phyloP scores from a whole-genome alignment of 1,139 yeast genomes.

The Candida gigantensis region DNA sequence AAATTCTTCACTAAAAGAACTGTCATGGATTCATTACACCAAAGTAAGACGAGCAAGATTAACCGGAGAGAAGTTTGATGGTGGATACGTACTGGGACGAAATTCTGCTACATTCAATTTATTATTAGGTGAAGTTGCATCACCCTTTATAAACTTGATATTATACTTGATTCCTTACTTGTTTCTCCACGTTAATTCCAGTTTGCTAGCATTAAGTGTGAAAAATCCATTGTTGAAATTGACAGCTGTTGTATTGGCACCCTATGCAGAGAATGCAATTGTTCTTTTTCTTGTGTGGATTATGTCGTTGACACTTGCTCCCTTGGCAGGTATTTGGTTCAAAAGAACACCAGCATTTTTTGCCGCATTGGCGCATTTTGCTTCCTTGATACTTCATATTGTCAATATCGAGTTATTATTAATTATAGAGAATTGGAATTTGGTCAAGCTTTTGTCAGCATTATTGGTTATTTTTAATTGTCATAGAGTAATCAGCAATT shows the following conservation, averaged over 20 bases:
- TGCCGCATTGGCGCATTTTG: slow-evolving; percentile 53
- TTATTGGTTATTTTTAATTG: slow-evolving; percentile 54
- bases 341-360: slow-evolving; percentile 35
- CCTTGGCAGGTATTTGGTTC: slow-evolving; percentile 41
- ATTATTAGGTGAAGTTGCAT: slow-evolving; percentile 51
- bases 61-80: slow-evolving; percentile 62
- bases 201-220: slow-evolving; percentile 45
- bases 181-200: slow-evolving; percentile 65
- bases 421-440: slow-evolving; percentile 64
- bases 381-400: slow-evolving; percentile 55
- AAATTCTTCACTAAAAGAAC: slow-evolving; percentile 46
- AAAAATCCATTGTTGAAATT: slow-evolving; percentile 59
- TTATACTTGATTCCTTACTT: slow-evolving; percentile 59
- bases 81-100: slow-evolving; percentile 22
- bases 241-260: slow-evolving; percentile 50
- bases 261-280: slow-evolving; percentile 50
- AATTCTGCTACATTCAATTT: slow-evolving; percentile 39
- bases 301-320: slow-evolving; percentile 51
- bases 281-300: slow-evolving; percentile 44
- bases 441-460: slow-evolving; percentile 57
- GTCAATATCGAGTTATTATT: slow-evolving; percentile 60
- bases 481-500: slow-evolving; percentile 45
- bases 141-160: slow-evolving; percentile 46
- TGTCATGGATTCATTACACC: slow-evolving; percentile 64
- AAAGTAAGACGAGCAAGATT: slow-evolving; percentile 56